These are phyloP conservation scores for Phytophthora nicotianae DNA, from an alignment of 352 stramenopile genomes.

Conservation along the genomic window DNA sequence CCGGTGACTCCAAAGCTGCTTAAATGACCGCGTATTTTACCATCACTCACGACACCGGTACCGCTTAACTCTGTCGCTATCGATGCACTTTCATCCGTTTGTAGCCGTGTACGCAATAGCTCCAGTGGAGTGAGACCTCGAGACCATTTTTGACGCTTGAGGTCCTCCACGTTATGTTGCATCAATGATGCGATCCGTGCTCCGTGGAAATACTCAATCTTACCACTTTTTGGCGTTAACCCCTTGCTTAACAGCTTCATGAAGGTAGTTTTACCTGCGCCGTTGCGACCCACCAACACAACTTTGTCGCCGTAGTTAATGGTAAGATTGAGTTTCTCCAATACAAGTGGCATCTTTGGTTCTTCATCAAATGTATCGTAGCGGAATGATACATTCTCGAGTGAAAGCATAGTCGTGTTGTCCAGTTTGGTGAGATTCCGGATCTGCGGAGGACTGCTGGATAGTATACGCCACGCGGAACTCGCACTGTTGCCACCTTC, in stretches of 20 bases:
- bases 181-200: conserved; percentile 58
- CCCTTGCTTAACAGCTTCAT: conserved; percentile 92
- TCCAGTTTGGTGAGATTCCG: conserved; percentile 56
- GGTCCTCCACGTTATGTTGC: conserved; percentile 69
- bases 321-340: conserved; percentile 73
- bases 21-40: conserved; percentile 49
- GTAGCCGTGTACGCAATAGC: conserved; percentile 42
- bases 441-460: conserved; percentile 52
- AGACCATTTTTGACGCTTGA: conserved; percentile 61
- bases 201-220: conserved; percentile 36
- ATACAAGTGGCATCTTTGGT: conserved; percentile 36
- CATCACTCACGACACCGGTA: conserved; percentile 24
- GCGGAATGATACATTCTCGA: conserved; percentile 58
- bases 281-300: conserved; percentile 88
- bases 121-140: conserved; percentile 45
- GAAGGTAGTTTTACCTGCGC: conserved; percentile 92
- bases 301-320: conserved; percentile 84
- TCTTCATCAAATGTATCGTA: conserved; percentile 33
- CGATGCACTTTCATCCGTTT: conserved; percentile 38
- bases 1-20: conserved; percentile 56
- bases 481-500: conserved; percentile 31
- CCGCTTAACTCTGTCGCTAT: not conserved
- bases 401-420: conserved; percentile 55
- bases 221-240: conserved; percentile 53
- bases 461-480: conserved; percentile 51